Evolutionary conservation across 257 asterid genomes (phyloP).

Genomic region (Nicotiana undulata): DNA sequence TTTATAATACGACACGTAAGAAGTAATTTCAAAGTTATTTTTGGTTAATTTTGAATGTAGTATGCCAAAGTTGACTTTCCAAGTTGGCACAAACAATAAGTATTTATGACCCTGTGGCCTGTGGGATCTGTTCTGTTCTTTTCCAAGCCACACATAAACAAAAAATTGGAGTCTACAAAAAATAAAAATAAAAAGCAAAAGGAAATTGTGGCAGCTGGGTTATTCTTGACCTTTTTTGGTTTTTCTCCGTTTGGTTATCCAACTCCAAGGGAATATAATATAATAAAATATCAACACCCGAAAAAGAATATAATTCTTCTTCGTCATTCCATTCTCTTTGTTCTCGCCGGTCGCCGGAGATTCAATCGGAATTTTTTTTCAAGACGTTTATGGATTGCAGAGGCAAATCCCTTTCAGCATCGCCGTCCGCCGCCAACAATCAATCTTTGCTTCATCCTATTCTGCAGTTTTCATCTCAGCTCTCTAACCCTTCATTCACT

Average conservation of each 20-base stretch:
- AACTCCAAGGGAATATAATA: not conserved
- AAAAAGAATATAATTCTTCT: not conserved
- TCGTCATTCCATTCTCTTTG: not conserved
- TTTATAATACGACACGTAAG: too few species aligned
- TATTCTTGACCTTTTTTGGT: not conserved
- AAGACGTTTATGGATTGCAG: conserved; percentile 41
- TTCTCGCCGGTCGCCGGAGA: conserved; percentile 2
- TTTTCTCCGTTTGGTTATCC: not conserved
- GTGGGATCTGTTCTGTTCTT: not conserved
- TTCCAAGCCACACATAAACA: not conserved
- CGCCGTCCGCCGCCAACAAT: conserved; percentile 11
- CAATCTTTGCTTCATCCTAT: not conserved
- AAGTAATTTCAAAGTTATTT: too few species aligned
- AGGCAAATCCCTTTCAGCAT: conserved; percentile 13
- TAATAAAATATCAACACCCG: not conserved
- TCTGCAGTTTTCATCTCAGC: conserved; percentile 15
- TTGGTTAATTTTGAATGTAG: not conserved
- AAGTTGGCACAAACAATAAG: not conserved
- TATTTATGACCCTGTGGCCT: not conserved
- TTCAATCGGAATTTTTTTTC: not conserved
- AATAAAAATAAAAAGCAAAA: not conserved
- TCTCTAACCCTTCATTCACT: conserved; percentile 9
- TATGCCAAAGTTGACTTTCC: not conserved
- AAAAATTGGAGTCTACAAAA: not conserved
- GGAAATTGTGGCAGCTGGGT: not conserved